Base-by-base conservation (phyloP, 2,329 filamentous ascomycete genomes). In the Phialophora chinensis region DNA sequence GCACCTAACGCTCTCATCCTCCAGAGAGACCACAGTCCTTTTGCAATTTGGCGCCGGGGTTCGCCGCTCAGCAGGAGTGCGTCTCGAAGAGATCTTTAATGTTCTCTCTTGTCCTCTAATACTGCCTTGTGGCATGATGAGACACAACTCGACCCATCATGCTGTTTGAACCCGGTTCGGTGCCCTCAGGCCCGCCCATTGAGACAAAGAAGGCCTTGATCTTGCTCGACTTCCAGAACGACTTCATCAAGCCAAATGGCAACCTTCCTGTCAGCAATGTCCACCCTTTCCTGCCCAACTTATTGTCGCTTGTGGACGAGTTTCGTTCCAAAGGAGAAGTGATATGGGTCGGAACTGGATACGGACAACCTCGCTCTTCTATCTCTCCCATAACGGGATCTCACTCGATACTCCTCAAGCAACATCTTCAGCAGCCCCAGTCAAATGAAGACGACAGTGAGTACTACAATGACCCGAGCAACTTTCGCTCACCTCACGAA, bases 221-320 rank as follows among this genome's bases (percentile, higher is more conserved):
- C 23, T 81, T 96, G 20, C 84, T 97, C 70, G 94, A 97, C 74
- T 86, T 96, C 42, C 95, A 98, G 75, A 92, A 96, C 73, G 94
- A 97, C 77, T 97, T 98, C 74, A 80, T 96, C 65, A 84, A 87
- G 6, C 79, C 86, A 1, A 84, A 87, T 59, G 90, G 91, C 62
- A 86, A 88, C 29, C 79, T 97, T 23, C 85, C 88, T 12, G 86
- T 93, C 59, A 81, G 81, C 42, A 84, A 87, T 52, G 87, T 88
- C 2, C 78, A 85, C 3, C 86, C 87, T 10, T 91, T 93, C 68
- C 77, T 95, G 53, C 83, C 89, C 47, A 87, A 86, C 31, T 86
- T 93, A 50, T 80, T 88, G 23, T 79, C 84, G 6, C 82, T 98
- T 1, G 88, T 89, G 50, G 85, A 86, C 11, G 85, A 85, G 17